Conservation (phyloP, 768 basidiomycete genomes). For the Russula lepida region DNA sequence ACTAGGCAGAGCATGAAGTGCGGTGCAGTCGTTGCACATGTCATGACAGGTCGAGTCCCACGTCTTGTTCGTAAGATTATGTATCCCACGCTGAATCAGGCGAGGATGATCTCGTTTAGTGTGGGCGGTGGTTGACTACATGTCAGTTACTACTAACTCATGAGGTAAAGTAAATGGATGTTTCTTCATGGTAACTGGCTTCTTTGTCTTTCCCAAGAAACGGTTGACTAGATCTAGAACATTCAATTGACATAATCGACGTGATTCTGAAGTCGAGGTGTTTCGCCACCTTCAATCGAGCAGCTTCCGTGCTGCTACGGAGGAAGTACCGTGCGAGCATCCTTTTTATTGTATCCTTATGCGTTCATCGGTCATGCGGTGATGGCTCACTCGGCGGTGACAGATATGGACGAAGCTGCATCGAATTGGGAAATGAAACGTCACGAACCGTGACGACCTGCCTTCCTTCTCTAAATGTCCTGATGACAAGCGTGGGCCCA, state of each 20-base stretch:
- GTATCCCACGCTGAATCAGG: slow-evolving; percentile 3
- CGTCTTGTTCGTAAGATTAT: not conserved
- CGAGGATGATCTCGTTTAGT: not conserved
- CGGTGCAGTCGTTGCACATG: not conserved
- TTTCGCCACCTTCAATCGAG: slow-evolving; percentile 1
- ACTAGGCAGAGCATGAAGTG: not conserved
- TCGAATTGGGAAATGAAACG: slow-evolving; percentile 12
- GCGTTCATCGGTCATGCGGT: slow-evolving; percentile 12
- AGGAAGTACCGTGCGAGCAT: slow-evolving; percentile 6
- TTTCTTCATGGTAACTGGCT: not conserved
- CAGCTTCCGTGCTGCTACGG: slow-evolving; percentile 11
- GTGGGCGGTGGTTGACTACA: not conserved
- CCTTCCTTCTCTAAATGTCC: not conserved
- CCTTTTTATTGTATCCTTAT: not conserved
- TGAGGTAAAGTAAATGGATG: not conserved
- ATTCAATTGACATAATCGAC: slow-evolving; percentile 7
- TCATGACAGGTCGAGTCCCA: not conserved
- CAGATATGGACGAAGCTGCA: not conserved
- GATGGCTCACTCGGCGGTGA: slow-evolving; percentile 2
- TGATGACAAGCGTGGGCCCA: slow-evolving; percentile 11
- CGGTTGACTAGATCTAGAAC: not conserved
- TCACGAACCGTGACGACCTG: slow-evolving; percentile 2
- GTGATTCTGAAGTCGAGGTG: slow-evolving; percentile 6
- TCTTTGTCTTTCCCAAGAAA: not conserved
- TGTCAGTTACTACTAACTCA: not conserved